Percentiles rank a stretch among this genome's conserved stretches.
phyloP scores from a whole-genome alignment of 2,329 filamentous ascomycete species.

The Aspergillus intermedius region DNA sequence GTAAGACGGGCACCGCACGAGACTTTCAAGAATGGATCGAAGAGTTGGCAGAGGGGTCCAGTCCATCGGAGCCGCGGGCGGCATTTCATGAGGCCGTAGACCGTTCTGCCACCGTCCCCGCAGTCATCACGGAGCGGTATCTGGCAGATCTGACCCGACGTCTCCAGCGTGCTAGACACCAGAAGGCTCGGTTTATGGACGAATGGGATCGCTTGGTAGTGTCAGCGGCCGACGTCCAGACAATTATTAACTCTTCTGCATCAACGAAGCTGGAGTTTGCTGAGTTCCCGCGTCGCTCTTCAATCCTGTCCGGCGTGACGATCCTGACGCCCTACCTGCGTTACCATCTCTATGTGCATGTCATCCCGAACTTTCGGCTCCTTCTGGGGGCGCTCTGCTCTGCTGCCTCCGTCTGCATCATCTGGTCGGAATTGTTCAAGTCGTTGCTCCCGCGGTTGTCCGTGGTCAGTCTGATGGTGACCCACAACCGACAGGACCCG shows the following conservation, averaged over 20 bases:
- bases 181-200: slow-evolving; percentile 71
- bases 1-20: slow-evolving; percentile 70
- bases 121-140: slow-evolving; percentile 87
- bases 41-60: slow-evolving; percentile 73
- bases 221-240: slow-evolving; percentile 67
- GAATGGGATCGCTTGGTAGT: slow-evolving; percentile 79
- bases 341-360: slow-evolving; percentile 67
- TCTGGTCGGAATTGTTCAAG: slow-evolving; percentile 93
- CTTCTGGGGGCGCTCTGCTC: slow-evolving; percentile 61
- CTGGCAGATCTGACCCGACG: slow-evolving; percentile 82
- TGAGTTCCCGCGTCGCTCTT: slow-evolving; percentile 49
- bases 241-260: slow-evolving; percentile 73
- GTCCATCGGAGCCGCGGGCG: slow-evolving; percentile 55
- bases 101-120: slow-evolving; percentile 51
- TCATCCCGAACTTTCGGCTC: slow-evolving; percentile 64
- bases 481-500: slow-evolving; percentile 63
- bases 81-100: slow-evolving; percentile 30
- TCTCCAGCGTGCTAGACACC: slow-evolving; percentile 73
- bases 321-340: slow-evolving; percentile 75
- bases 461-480: slow-evolving; percentile 54
- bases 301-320: slow-evolving; percentile 49
- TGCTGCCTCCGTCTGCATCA: slow-evolving; percentile 70
- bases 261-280: slow-evolving; percentile 76
- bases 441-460: slow-evolving; percentile 71
- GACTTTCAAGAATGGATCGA: slow-evolving; percentile 93